Evolutionary conservation across 2,329 filamentous ascomycete species (phyloP).

Genomic region (Phyllosticta citrichinensis): DNA sequence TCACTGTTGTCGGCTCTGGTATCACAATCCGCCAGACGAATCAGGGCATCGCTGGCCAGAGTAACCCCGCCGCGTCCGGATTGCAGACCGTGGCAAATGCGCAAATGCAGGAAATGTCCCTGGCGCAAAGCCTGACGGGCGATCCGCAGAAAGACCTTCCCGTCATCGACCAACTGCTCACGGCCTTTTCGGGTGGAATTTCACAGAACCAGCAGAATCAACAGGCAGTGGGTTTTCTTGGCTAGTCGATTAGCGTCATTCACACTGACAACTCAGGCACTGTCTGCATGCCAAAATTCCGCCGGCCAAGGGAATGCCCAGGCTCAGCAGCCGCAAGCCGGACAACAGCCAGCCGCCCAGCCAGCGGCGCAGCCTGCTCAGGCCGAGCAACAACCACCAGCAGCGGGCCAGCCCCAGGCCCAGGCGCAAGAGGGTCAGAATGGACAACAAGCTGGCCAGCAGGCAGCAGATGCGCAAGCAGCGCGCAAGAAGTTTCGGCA

Average conservation of each 20-base stretch:
- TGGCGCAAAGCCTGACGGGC: not conserved
- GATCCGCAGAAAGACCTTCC: not conserved
- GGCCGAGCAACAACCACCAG: not conserved
- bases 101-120: not conserved
- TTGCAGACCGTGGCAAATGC: not conserved
- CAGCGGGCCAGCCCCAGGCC: not conserved
- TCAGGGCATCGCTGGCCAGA: not conserved
- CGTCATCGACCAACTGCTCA: not conserved
- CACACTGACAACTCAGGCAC: not conserved
- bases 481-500: not conserved
- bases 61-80: not conserved
- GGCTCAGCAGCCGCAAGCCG: not conserved
- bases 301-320: not conserved
- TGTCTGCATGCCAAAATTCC: not conserved
- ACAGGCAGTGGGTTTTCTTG: not conserved
- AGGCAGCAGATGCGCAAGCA: not conserved
- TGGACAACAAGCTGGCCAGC: not conserved
- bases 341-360: not conserved
- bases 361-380: not conserved
- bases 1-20: conserved; percentile 1
- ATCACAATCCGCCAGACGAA: not conserved
- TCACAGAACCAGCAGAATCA: conserved; percentile 2
- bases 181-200: not conserved
- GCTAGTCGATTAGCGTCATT: not conserved
- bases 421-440: not conserved